Conservation (phyloP, 192 early-diverging fungal species). For the Podila minutissima region DNA sequence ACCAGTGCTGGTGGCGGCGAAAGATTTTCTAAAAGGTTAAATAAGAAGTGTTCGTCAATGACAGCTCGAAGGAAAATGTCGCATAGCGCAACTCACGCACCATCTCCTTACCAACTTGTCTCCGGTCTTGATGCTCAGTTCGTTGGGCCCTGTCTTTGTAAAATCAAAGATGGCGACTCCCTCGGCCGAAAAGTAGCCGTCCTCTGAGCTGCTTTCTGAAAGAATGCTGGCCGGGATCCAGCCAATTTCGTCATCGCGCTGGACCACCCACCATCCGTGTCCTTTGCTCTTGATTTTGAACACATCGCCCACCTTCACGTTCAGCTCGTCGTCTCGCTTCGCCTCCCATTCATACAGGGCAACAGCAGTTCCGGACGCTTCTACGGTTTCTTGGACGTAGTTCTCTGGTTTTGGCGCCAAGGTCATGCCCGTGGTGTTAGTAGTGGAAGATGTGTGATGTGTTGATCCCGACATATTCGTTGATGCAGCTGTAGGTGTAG, state of each 20-base stretch:
- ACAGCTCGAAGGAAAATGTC: background rate
- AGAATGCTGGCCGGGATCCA: slow-evolving; percentile 70
- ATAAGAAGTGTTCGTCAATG: slow-evolving; percentile 46
- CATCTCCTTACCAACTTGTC: slow-evolving; percentile 52
- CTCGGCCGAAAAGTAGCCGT: slow-evolving; percentile 53
- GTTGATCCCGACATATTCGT: background rate
- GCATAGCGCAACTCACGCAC: slow-evolving; percentile 2
- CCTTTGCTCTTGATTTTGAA: slow-evolving; percentile 66
- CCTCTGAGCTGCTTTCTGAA: slow-evolving; percentile 57
- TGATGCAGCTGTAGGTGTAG: slow-evolving; percentile 13
- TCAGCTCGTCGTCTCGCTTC: slow-evolving; percentile 66
- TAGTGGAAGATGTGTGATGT: background rate
- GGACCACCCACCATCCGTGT: slow-evolving; percentile 69
- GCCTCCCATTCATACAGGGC: slow-evolving; percentile 72
- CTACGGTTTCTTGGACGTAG: slow-evolving; percentile 47
- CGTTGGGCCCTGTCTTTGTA: slow-evolving; percentile 55
- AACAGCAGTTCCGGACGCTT: slow-evolving; percentile 57
- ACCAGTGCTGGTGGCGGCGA: slow-evolving; percentile 49
- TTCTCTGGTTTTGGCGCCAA: slow-evolving; percentile 24
- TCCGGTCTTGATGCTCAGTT: slow-evolving; percentile 63
- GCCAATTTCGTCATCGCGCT: slow-evolving; percentile 60
- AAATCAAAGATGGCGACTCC: slow-evolving; percentile 67
- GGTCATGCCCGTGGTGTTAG: background rate
- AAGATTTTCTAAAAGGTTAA: slow-evolving; percentile 46
- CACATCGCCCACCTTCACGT: slow-evolving; percentile 69